Base-by-base conservation (phyloP, 352 stramenopile genomes). In the Blastocystis sp. region DNA sequence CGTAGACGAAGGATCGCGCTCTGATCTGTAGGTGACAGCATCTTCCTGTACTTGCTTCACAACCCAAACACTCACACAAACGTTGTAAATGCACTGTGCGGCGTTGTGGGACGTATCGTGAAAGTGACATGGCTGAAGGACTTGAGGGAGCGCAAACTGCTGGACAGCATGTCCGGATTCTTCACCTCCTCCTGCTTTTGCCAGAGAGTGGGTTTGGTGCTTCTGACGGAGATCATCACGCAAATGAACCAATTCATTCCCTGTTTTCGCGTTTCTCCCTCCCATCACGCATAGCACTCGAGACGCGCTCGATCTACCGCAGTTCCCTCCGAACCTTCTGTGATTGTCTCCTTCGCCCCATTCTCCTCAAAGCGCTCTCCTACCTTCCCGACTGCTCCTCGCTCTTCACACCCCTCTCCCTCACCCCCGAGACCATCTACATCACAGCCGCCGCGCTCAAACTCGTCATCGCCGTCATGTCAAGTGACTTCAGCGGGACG, bases 121-220 rank as follows among this genome's bases (percentile, higher is more conserved):
- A 85, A 85, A 45, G 74, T 85, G 29, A 70, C 50, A 10, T 85
- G n/a, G 9, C 35, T 62, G 45, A 85, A 62, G 35, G 74, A 85
- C 45, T 55, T 85, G 45, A n/a, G 60, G 21, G 26, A 85, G 19
- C 74, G 74, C 3, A 85, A 66, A 12, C 51, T 67, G 31, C 74
- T 85, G 10, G 33, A 31, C 1, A 29, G 29, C 13, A 85, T 85
- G 74, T 24, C 41, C 2, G 16, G 29, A 13, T 85, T 85, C 60
- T 85, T 85, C 31, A 41, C 4, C 2, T 31, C 26, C 2, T 41
- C 19, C 0, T 55, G 59, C 4, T 70, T 85, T 41, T 66, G 33
- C 37, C 74, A 85, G 61, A 85, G 70, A 37, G 74, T 50, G 26
- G 74, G 74, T 10, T 67, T 85, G 31, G 74, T 70, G 24, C 33